Percentiles rank a stretch among this genome's conserved stretches.
phyloP scores from a whole-genome alignment of 1,284 basidiomycete species.

The Xanthoconium separans region DNA sequence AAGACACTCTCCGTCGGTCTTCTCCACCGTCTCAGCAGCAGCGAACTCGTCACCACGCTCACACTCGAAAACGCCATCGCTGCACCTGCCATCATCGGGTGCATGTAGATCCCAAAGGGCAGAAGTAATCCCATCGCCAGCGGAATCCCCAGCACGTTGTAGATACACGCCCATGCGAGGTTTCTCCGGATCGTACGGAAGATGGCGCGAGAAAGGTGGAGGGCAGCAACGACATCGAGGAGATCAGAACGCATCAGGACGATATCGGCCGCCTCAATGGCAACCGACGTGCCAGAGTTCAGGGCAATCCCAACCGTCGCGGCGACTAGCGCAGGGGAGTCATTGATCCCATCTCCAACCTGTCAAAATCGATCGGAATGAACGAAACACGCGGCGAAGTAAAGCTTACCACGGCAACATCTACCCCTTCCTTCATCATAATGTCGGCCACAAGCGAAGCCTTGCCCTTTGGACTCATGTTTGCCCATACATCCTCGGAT shows the following conservation, averaged over 20 bases:
- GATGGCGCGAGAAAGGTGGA: constrained; percentile 88
- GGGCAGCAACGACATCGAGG: constrained; percentile 94
- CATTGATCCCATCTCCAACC: constrained; percentile 99
- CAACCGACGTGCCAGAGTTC: constrained; percentile 93
- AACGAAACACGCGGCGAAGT: background rate
- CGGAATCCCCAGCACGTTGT: constrained; percentile 95
- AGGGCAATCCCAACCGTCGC: constrained; percentile 96
- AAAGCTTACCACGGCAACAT: constrained; percentile 81
- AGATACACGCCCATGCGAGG: constrained; percentile 89
- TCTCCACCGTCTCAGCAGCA: constrained; percentile 86
- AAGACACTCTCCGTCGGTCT: constrained; percentile 70
- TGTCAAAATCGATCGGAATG: constrained; percentile 30
- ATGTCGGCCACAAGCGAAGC: constrained; percentile 79
- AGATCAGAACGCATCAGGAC: constrained; percentile 97
- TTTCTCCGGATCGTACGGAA: constrained; percentile 90
- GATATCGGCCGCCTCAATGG: constrained; percentile 96
- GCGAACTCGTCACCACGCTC: constrained; percentile 89
- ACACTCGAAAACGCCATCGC: constrained; percentile 99
- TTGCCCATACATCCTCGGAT: constrained; percentile 79
- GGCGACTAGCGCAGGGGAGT: constrained; percentile 94
- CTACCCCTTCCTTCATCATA: constrained; percentile 64
- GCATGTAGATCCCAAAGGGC: constrained; percentile 89
- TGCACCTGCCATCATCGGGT: constrained; percentile 96
- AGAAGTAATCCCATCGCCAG: constrained; percentile 97
- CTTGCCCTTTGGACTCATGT: constrained; percentile 92